Conservation (phyloP, 176 grass and related monocot genomes). For the Aegilops longissima region DNA sequence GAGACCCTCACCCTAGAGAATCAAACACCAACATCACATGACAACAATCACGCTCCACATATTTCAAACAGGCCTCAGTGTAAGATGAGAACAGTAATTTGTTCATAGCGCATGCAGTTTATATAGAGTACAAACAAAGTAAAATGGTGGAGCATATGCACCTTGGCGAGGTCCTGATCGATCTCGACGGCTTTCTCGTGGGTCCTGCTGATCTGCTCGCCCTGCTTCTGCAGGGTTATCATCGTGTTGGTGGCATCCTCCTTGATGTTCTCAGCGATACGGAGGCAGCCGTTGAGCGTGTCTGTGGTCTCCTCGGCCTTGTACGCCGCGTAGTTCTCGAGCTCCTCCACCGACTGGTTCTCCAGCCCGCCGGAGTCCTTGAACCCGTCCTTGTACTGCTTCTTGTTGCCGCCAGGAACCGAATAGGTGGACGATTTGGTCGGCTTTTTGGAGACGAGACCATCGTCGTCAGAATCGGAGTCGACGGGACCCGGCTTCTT, state of each 20-base stretch:
- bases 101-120: neutral
- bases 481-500: constrained; percentile 50
- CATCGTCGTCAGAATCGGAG: constrained; percentile 42
- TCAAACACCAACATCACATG: neutral
- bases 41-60: neutral
- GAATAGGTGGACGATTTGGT: constrained; percentile 34
- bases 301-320: constrained; percentile 69
- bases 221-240: constrained; percentile 57
- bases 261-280: constrained; percentile 69
- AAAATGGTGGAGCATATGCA: neutral
- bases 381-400: constrained; percentile 55
- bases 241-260: constrained; percentile 52
- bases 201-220: constrained; percentile 52
- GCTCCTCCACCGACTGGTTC: constrained; percentile 62
- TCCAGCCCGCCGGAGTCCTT: constrained; percentile 44
- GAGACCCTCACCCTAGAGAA: constrained; percentile 41
- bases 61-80: neutral
- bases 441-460: neutral
- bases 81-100: neutral
- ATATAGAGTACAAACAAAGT: neutral
- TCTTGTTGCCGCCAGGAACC: constrained; percentile 28
- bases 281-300: constrained; percentile 51
- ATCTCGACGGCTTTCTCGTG: constrained; percentile 57
- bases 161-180: constrained; percentile 64
- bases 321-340: constrained; percentile 62